Evolutionary conservation across 768 basidiomycete species (phyloP), one percentile per base, ranked within the genome.

Genomic region (Mycena vitilis): DNA sequence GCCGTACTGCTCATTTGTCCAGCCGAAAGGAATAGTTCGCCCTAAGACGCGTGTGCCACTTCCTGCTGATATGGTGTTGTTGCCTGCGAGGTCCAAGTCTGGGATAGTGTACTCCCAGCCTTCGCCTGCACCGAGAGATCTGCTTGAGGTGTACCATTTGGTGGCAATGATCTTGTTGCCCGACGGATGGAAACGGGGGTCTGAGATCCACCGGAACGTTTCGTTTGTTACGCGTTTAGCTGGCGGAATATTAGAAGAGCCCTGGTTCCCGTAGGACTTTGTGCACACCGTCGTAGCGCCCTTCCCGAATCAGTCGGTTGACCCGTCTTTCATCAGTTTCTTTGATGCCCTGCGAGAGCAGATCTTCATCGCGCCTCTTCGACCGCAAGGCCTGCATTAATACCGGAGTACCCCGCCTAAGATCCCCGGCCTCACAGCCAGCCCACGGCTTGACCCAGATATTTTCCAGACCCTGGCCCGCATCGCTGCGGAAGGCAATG

Each of bases 401-500:
- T 52, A 79, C 81, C 4, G n/a, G 38, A 2, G 54, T 22, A 13
- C 73, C 69, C n/a, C 61, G 13, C 64, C 86, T 80, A 16, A 91
- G 69, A 72, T 88, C 84, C 86, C 90, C 90, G 13, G 78, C 82
- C 40, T 83, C 79, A 73, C 92, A 93, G n/a, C 89, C 89, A 61
- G 78, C 81, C 91, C 90, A 93, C 16, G 84, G 81, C 65, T 82
- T 85, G 22, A 90, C 81, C 91, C 91, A 93, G 8, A 93, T 90
- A 72, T 93, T 93, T 73, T 92, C 91, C 18, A 92, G 80, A 6
- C 92, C 92, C 4, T 91, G 81, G 42, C 83, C 90, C 9, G 91
- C 91, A 76, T 93, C 91, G 58, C 91, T 92, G 69, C 86, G 84
- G 75, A 90, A 93, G 5, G 88, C 88, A n/a, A 93, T 66, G 51